A percentile compares a stretch with the other conserved stretches of the same genome.
These are phyloP conservation scores for Polygonum aviculare DNA, from an alignment of 148 eudicot species.

Conservation along the genomic window DNA sequence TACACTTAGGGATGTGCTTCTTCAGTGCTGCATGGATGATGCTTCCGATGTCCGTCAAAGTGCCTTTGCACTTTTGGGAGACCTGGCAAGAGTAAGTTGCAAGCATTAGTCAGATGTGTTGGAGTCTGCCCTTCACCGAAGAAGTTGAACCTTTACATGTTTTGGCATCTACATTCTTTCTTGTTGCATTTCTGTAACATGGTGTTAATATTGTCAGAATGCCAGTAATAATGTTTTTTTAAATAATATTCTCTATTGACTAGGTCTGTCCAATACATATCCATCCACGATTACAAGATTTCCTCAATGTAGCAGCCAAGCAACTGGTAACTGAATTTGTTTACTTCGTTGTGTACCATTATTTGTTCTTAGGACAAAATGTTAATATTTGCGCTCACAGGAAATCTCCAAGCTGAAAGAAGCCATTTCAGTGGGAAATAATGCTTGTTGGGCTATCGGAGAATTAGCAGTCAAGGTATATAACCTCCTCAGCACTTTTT, in stretches of 20 bases:
- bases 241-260: constrained; percentile 2
- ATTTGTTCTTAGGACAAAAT: neutral
- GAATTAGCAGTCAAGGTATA: constrained; percentile 91
- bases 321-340: constrained; percentile 59
- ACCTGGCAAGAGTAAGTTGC: constrained; percentile 81
- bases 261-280: constrained; percentile 95
- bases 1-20: constrained; percentile 72
- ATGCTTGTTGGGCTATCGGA: constrained; percentile 99
- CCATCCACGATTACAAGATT: constrained; percentile 64
- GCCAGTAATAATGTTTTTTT: neutral
- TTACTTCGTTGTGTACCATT: neutral
- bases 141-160: neutral
- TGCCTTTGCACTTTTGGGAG: constrained; percentile 98
- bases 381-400: constrained; percentile 27
- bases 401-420: constrained; percentile 68
- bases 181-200: neutral
- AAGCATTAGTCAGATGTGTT: neutral
- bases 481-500: neutral
- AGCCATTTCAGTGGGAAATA: constrained; percentile 85
- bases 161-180: neutral
- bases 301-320: constrained; percentile 75
- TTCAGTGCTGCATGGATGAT: constrained; percentile 95
- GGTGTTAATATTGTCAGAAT: neutral
- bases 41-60: constrained; percentile 86
- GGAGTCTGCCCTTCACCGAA: neutral